Base-by-base conservation (phyloP, 139 green algal genomes). In the Chlamydomonas sphaeroides region DNA sequence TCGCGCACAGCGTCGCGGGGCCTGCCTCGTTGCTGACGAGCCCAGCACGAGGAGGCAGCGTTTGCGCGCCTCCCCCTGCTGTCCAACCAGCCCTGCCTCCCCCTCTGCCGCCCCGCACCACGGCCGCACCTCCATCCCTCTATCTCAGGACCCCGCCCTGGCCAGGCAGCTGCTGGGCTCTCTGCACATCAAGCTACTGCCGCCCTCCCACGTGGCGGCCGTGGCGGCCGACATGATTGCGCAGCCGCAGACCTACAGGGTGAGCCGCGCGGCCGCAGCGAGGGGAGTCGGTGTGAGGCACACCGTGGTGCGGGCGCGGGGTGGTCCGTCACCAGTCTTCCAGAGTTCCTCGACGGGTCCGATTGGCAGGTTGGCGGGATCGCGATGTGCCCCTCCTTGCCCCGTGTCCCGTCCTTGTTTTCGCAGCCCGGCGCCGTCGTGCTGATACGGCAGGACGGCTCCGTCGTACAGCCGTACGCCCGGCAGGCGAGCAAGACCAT, bases 391-490 rank as follows among this genome's bases (percentile, higher is more conserved):
- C n/a, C n/a, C n/a, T n/a, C n/a, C 30, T 48, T 10, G 35, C 7
- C 65, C 65, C 20, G 5, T 35, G 35, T 21, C 65, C 35, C 20
- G 11, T 10, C 35, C 35, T 70, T 11, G 5, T 14, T 14, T 10
- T 3, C 5, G 42, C 75, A 87, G 77, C 11, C 83, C 1, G 93
- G 93, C 53, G 90, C 72, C 21, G 69, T 90, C 5, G 75, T 89
- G 30, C 48, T 94, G 38, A 79, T 96, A 51, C 84, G 87, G 68
- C 89, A 91, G 69, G 61, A 78, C 39, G 70, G 87, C 38, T 25
- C 59, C 18, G 15, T 87, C 6, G 53, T 78, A 41, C 62, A 72
- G 61, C 81, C 81, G 32, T 72, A 66, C 65, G 45, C 42, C 23
- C 62, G 59, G 7, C 39, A 53, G 28, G 61, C 71, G 42, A 65